A percentile compares a stretch with the other conserved stretches of the same genome.
Evolutionary conservation across 805 yeast species (phyloP).

Genomic region (Blastobotrys parvus): DNA sequence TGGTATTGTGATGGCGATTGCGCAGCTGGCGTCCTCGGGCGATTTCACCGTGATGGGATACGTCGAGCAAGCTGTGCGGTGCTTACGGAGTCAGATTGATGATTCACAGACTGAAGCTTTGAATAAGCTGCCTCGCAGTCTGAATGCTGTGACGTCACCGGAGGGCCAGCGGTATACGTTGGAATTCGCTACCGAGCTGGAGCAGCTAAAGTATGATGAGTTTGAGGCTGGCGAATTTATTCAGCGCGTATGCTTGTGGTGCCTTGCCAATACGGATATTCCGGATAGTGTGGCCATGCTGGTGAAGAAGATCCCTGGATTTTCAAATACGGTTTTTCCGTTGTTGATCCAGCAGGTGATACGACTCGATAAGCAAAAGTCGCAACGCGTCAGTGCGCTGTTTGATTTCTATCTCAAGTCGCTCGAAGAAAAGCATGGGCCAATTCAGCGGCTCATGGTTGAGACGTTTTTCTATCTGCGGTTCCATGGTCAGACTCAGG

Average conservation of each 20-base stretch:
- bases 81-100: not conserved
- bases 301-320: not conserved
- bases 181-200: no score
- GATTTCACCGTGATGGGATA: constrained; percentile 5
- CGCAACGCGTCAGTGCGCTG: not conserved
- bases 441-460: not conserved
- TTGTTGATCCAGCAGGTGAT: constrained; percentile 7
- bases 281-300: not conserved
- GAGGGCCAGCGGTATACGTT: no score
- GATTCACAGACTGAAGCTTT: no score
- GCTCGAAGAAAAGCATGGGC: not conserved
- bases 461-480: constrained; percentile 12
- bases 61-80: not conserved
- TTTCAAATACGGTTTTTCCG: constrained; percentile 1
- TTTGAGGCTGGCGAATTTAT: not conserved
- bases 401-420: not conserved
- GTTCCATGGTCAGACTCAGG: constrained; percentile 8
- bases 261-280: not conserved
- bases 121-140: no score
- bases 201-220: no score
- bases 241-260: not conserved
- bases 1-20: constrained; percentile 5
- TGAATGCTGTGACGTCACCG: no score
- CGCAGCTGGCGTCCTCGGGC: constrained; percentile 1
- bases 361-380: not conserved